These are phyloP conservation scores for Rhodosorus marinus DNA, from an alignment of 23 red algal species.

Conservation along the genomic window DNA sequence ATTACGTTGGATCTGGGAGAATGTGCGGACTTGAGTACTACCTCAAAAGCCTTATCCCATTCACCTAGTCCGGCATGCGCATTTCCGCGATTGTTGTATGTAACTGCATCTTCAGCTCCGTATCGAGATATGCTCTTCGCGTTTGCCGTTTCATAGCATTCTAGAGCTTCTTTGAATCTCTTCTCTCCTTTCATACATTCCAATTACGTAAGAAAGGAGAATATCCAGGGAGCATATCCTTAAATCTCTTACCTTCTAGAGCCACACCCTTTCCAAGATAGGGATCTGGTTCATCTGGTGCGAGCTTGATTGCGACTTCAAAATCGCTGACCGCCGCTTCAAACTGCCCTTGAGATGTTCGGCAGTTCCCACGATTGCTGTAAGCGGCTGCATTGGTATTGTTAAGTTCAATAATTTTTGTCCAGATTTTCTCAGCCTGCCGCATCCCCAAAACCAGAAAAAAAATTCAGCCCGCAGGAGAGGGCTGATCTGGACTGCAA, in stretches of 20 bases:
- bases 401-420: slow-evolving; percentile 29
- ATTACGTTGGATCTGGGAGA: too few species aligned
- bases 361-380: slow-evolving; percentile 53
- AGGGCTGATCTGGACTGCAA: too few species aligned
- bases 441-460: too few species aligned
- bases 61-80: slow-evolving; percentile 11
- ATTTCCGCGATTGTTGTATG: slow-evolving; percentile 47
- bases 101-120: slow-evolving; percentile 13
- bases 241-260: slow-evolving; percentile 20
- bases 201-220: too few species aligned
- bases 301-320: slow-evolving; percentile 25
- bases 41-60: not conserved
- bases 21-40: too few species aligned
- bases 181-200: too few species aligned
- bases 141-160: slow-evolving; percentile 14
- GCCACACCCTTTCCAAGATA: slow-evolving; percentile 45
- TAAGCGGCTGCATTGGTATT: slow-evolving; percentile 48
- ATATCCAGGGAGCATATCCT: too few species aligned
- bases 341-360: slow-evolving; percentile 39
- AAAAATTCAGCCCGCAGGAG: too few species aligned
- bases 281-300: slow-evolving; percentile 46
- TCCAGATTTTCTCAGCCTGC: slow-evolving; percentile 40
- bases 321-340: slow-evolving; percentile 44
- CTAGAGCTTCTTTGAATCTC: too few species aligned
- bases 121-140: slow-evolving; percentile 4